Evolutionary conservation across 495 filamentous ascomycete species (phyloP), one percentile per base, ranked within the genome.

Genomic region (Xylaria acuta): DNA sequence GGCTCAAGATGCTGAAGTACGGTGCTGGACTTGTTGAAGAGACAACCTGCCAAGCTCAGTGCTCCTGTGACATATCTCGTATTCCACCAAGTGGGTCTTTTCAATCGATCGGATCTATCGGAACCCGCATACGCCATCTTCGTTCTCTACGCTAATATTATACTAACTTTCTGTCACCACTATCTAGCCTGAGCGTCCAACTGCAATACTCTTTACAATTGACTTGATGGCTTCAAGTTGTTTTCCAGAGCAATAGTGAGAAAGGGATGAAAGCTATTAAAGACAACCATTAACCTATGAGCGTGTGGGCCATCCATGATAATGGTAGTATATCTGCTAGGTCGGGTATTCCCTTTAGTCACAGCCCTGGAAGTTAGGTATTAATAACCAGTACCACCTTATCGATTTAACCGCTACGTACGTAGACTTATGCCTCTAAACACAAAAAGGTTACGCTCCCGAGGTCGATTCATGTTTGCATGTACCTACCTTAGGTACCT

Each of bases 61-160:
- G 7, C 8, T 38, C 27, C 64, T 32, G 22, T 25, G 27, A 53
- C 43, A 34, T 25, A 54, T 41, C 65, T 67, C 65, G 65, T 67
- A 67, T 67, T 56, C 65, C 22, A n/a, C 64, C 18, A 49, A 49
- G 65, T 14, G 49, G 49, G 38, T 20, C 65, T 11, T 56, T 41
- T 43, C 36, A 56, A 27, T n/a, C 25, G 43, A 34, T 53, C 64
- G 41, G 64, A 67, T 51, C 41, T 38, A 64, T 64, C 60, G 60
- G 60, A 30, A 64, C 12, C 43, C 20, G 11, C 11, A 43, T 60
- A 38, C 12, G 7, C 3, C 8, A 41, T 41, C 5, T 41, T 4
- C 38, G 8, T 41, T 41, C 38, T 12, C 34, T 36, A 36, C 22
- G 27, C n/a, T 54, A 25, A n/a, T n/a, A n/a, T n/a, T n/a, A 54